Conservation (phyloP, 2,329 filamentous ascomycete species). For the Trichoderma sp. region DNA sequence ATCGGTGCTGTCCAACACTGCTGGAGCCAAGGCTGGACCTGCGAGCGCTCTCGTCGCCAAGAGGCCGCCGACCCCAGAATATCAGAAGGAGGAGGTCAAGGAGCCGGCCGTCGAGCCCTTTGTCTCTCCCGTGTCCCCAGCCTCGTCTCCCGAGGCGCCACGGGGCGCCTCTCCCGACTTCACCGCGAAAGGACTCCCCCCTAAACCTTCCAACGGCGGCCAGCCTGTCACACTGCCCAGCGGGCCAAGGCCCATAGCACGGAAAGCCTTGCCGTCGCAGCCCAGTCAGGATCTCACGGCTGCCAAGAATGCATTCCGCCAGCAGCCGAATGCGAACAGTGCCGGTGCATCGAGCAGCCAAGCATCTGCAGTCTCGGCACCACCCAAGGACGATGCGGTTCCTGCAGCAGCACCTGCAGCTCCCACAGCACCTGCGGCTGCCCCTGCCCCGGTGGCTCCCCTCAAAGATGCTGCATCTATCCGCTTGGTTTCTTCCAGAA, state of each 20-base stretch:
- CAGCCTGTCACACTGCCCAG: background rate
- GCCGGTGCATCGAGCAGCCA: constrained; percentile 1
- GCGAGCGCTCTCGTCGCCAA: constrained; percentile 34
- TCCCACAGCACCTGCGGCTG: background rate
- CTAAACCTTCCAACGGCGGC: constrained; percentile 29
- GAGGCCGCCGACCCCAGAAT: constrained; percentile 54
- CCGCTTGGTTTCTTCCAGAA: constrained; percentile 31
- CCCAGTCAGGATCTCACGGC: constrained; percentile 32
- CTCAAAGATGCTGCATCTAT: constrained; percentile 32
- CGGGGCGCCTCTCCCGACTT: constrained; percentile 31
- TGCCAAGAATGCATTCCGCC: constrained; percentile 33
- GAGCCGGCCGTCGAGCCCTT: constrained; percentile 42
- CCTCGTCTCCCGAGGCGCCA: constrained; percentile 47
- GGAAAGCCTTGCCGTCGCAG: constrained; percentile 36
- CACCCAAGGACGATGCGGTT: background rate
- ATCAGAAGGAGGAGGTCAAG: constrained; percentile 48
- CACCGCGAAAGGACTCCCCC: constrained; percentile 25
- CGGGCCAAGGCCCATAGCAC: constrained; percentile 32
- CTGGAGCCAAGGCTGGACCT: constrained; percentile 12
- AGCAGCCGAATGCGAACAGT: constrained; percentile 5
- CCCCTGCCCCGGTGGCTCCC: constrained; percentile 23
- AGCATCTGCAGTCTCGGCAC: background rate
- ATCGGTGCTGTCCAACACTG: constrained; percentile 15
- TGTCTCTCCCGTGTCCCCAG: constrained; percentile 50
- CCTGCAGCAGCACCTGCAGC: background rate